These are phyloP conservation scores for Verticillium nonalfalfae DNA, from an alignment of 2,329 filamentous ascomycete genomes.

Conservation along the genomic window DNA sequence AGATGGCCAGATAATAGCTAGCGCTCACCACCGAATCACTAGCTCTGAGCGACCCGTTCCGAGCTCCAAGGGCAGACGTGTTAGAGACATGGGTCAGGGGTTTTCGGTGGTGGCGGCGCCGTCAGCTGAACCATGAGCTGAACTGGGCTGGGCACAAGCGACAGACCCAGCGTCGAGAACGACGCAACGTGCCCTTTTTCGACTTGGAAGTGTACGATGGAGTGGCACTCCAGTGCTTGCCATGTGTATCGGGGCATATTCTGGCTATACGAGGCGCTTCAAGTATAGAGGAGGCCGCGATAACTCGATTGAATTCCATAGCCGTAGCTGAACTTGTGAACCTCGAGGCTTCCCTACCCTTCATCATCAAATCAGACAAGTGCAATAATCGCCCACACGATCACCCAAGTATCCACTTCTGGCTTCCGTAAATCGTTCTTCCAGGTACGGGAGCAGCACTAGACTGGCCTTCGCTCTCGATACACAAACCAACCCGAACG, in stretches of 20 bases:
- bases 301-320: too few species aligned
- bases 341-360: too few species aligned
- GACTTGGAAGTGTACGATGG: too few species aligned
- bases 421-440: background rate
- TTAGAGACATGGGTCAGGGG: background rate
- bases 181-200: too few species aligned
- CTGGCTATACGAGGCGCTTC: too few species aligned
- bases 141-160: background rate
- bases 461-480: background rate
- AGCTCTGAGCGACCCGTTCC: background rate
- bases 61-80: background rate
- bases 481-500: background rate
- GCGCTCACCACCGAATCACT: background rate
- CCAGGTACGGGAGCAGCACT: background rate
- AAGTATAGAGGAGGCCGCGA: too few species aligned
- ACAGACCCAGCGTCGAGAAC: too few species aligned
- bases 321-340: too few species aligned
- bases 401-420: background rate
- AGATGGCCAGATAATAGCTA: background rate
- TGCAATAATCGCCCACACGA: background rate
- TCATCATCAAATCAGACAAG: background rate
- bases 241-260: too few species aligned
- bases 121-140: background rate
- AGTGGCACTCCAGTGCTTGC: too few species aligned
- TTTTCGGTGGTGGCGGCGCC: background rate